Evolutionary conservation across 2,329 filamentous ascomycete genomes (phyloP).

Genomic region (Capronia epimyces): DNA sequence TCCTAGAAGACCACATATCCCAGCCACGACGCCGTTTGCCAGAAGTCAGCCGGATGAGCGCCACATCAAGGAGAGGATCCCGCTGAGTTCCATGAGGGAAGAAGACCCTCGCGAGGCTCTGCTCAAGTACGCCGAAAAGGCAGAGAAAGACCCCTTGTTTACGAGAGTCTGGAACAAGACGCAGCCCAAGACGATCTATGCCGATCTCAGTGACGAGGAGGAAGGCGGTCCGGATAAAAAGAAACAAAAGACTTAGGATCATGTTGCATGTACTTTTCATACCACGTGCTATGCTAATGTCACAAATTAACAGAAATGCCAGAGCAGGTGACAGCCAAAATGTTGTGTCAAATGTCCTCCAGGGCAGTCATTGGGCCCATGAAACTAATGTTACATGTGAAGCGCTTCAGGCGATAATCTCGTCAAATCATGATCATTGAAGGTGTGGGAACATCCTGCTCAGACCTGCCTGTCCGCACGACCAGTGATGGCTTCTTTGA

Average conservation of each 20-base stretch:
- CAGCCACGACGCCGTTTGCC: slow-evolving; percentile 79
- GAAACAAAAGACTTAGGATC: slow-evolving; percentile 36
- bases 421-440: background rate
- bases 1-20: slow-evolving; percentile 77
- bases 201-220: slow-evolving; percentile 81
- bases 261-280: background rate
- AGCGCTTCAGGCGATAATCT: background rate
- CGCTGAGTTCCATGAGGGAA: slow-evolving; percentile 85
- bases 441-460: background rate
- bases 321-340: too few species aligned
- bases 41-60: slow-evolving; percentile 85
- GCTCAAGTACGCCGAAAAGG: slow-evolving; percentile 89
- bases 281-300: background rate
- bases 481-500: slow-evolving; percentile 24
- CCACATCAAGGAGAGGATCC: slow-evolving; percentile 82
- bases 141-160: slow-evolving; percentile 87
- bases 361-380: background rate
- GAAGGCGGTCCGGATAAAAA: slow-evolving; percentile 64
- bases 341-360: background rate
- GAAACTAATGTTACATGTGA: background rate
- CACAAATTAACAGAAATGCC: too few species aligned
- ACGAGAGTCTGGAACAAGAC: slow-evolving; percentile 90
- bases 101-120: slow-evolving; percentile 93
- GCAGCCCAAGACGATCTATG: slow-evolving; percentile 87
- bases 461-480: slow-evolving; percentile 11